These are phyloP conservation scores for Fusarium sp. DNA, from an alignment of 2,329 filamentous ascomycete genomes.

Conservation along the genomic window DNA sequence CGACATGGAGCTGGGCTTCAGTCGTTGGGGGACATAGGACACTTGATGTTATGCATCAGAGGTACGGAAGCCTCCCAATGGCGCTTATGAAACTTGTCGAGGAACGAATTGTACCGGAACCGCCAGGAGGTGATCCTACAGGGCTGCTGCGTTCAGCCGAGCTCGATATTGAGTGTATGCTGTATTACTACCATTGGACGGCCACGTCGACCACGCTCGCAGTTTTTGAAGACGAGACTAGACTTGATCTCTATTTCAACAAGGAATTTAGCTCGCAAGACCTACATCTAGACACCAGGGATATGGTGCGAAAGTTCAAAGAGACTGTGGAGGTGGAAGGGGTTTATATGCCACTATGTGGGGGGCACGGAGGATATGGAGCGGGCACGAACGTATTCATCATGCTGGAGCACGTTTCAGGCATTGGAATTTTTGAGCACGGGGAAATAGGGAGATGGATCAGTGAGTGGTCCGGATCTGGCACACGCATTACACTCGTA, in stretches of 20 bases:
- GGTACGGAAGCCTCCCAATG: fast-evolving
- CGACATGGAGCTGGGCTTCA: background rate
- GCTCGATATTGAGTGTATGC: background rate
- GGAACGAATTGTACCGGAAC: fast-evolving
- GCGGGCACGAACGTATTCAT: background rate
- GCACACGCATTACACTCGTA: background rate
- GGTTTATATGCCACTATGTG: background rate
- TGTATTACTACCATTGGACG: background rate
- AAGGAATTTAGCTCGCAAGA: fast-evolving
- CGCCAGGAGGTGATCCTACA: background rate
- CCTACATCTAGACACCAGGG: background rate
- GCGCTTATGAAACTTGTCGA: background rate
- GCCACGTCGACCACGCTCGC: background rate
- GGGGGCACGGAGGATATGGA: fast-evolving
- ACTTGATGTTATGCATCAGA: fast-evolving
- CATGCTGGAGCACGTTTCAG: background rate
- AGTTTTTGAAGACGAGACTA: background rate
- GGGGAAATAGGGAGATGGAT: background rate
- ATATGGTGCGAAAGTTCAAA: background rate
- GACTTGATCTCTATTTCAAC: background rate
- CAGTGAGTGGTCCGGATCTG: background rate
- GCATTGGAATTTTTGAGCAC: fast-evolving
- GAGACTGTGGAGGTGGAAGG: background rate
- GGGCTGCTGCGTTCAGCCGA: fast-evolving
- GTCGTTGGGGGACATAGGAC: background rate